Evolutionary conservation across 2,329 filamentous ascomycete genomes (phyloP).

Genomic region (Pestalotiopsis sp.): DNA sequence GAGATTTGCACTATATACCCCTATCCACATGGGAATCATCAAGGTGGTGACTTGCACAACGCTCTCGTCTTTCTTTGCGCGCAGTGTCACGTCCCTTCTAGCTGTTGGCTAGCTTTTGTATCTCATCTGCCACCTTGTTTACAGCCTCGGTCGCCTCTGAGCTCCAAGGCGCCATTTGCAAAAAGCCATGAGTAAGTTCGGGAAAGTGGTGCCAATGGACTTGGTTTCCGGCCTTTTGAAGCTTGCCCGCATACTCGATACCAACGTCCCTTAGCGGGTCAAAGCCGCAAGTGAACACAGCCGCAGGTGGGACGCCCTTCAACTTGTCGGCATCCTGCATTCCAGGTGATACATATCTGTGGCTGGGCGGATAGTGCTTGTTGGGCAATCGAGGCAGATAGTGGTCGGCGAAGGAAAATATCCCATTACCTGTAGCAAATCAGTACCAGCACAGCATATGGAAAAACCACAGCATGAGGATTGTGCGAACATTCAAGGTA

Average conservation of each 20-base stretch:
- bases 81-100: background rate
- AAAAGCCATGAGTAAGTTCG: slow-evolving; percentile 28
- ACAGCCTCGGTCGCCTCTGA: slow-evolving; percentile 21
- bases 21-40: background rate
- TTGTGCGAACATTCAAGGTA: slow-evolving; percentile 30
- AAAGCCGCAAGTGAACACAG: slow-evolving; percentile 32
- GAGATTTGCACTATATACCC: background rate
- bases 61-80: no score
- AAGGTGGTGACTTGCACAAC: no score
- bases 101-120: background rate
- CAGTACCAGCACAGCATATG: background rate
- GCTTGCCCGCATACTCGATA: slow-evolving; percentile 29
- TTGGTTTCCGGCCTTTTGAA: slow-evolving; percentile 27
- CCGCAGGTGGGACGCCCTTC: slow-evolving; percentile 24
- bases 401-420: slow-evolving; percentile 35
- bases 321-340: slow-evolving; percentile 27
- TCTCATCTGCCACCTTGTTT: background rate
- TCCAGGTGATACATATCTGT: slow-evolving; percentile 31
- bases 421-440: slow-evolving; percentile 24
- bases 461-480: background rate
- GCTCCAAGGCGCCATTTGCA: slow-evolving; percentile 34
- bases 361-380: slow-evolving; percentile 18
- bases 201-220: slow-evolving; percentile 29
- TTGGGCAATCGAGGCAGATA: slow-evolving; percentile 25
- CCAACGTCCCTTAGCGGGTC: slow-evolving; percentile 33